phyloP scores from a whole-genome alignment of 179 eudicot species.

The Spergularia azorica region DNA sequence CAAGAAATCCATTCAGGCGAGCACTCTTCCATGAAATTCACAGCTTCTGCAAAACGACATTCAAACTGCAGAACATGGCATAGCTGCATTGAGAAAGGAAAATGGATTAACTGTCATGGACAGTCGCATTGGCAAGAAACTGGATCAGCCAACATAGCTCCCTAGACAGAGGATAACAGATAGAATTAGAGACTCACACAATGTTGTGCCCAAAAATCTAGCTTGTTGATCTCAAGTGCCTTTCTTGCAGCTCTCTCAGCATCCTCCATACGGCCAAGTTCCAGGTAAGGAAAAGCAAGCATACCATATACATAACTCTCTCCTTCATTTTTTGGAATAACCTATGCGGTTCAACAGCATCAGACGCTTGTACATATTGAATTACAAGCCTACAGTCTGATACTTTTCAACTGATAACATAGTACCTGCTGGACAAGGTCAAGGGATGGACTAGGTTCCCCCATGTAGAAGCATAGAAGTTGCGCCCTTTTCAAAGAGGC shows the following conservation, averaged over 20 bases:
- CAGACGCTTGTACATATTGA: background rate
- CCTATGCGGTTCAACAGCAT: constrained; percentile 39
- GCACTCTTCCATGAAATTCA: constrained; percentile 81
- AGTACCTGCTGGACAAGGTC: constrained; percentile 81
- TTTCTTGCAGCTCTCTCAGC: constrained; percentile 78
- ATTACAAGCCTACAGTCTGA: background rate
- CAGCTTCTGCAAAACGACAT: constrained; percentile 86
- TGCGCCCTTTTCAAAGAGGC: constrained; percentile 84
- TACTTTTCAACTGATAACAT: background rate
- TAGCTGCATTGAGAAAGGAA: constrained; percentile 49
- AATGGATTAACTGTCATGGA: background rate
- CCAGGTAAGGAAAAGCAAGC: constrained; percentile 91
- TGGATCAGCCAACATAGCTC: too few species aligned
- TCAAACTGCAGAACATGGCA: constrained; percentile 86
- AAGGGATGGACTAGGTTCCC: constrained; percentile 63
- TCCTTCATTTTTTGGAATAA: constrained; percentile 56
- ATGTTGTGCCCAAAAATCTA: constrained; percentile 93
- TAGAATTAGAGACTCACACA: constrained; percentile 62
- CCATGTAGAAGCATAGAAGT: constrained; percentile 86
- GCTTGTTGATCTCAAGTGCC: constrained; percentile 68
- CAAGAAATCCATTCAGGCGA: constrained; percentile 69
- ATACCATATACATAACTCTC: constrained; percentile 77
- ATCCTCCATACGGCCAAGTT: constrained; percentile 73
- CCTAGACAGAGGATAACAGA: too few species aligned
- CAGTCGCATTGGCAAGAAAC: too few species aligned